Evolutionary conservation across 2,329 filamentous ascomycete genomes (phyloP).

Genomic region (Colletotrichum sp.): DNA sequence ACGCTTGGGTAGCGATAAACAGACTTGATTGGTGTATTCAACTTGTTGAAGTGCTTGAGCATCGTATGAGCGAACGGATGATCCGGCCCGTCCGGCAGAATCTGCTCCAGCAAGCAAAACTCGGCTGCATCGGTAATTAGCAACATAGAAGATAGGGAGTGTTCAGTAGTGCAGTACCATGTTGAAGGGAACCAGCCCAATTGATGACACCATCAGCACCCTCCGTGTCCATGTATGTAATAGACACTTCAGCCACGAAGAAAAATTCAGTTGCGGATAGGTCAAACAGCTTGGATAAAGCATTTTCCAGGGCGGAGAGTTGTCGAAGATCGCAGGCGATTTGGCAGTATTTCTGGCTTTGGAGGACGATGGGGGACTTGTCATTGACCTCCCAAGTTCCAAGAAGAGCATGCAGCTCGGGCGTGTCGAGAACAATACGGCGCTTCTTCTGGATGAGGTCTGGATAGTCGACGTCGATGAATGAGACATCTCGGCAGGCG

Average conservation of each 20-base stretch:
- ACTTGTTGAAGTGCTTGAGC: slow-evolving; percentile 81
- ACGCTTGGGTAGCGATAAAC: slow-evolving; percentile 73
- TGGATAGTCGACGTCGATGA: slow-evolving; percentile 87
- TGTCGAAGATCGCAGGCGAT: slow-evolving; percentile 83
- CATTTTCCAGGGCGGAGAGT: slow-evolving; percentile 61
- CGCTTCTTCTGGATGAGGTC: slow-evolving; percentile 79
- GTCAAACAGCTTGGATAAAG: slow-evolving; percentile 64
- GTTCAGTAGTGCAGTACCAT: slow-evolving; percentile 55
- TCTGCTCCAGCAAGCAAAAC: slow-evolving; percentile 88
- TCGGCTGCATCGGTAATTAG: slow-evolving; percentile 57
- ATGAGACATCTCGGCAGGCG: slow-evolving; percentile 63
- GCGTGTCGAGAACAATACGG: slow-evolving; percentile 67
- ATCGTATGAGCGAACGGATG: slow-evolving; percentile 90
- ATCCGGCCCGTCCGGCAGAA: slow-evolving; percentile 75
- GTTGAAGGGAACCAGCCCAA: slow-evolving; percentile 76
- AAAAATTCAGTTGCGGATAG: slow-evolving; percentile 61
- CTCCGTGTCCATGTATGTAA: slow-evolving; percentile 84
- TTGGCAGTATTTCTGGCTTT: slow-evolving; percentile 75
- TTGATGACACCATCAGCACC: slow-evolving; percentile 76
- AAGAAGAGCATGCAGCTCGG: slow-evolving; percentile 63
- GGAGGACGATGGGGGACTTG: slow-evolving; percentile 58
- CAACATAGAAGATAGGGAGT: neutral
- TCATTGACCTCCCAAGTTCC: slow-evolving; percentile 62
- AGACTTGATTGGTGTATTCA: slow-evolving; percentile 79
- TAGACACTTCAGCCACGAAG: slow-evolving; percentile 88